These are phyloP conservation scores for Talaromyces sp. DNA, from an alignment of 2,329 filamentous ascomycete species.

Conservation along the genomic window DNA sequence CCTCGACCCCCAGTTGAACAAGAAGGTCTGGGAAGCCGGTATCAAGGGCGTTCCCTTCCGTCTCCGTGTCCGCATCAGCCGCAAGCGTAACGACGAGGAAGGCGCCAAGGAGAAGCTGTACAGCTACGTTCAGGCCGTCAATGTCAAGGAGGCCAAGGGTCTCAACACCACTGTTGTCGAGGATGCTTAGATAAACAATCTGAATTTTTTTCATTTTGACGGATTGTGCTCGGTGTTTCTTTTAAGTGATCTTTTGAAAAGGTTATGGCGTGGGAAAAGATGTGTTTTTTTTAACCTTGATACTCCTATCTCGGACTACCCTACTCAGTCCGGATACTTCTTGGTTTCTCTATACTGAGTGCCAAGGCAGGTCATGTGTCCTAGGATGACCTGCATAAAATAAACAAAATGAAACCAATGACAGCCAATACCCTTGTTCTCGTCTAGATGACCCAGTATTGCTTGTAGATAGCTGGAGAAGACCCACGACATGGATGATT, in stretches of 20 bases:
- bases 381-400: slow-evolving; percentile 1
- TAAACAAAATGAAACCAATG: slow-evolving; percentile 3
- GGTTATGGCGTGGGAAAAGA: background rate
- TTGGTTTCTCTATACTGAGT: background rate
- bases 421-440: background rate
- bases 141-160: slow-evolving; percentile 99
- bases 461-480: no score
- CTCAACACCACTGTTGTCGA: slow-evolving; percentile 86
- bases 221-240: background rate
- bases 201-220: background rate
- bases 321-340: background rate
- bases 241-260: background rate
- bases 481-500: no score
- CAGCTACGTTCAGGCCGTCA: slow-evolving; percentile 99
- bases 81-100: slow-evolving; percentile 99
- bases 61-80: slow-evolving; percentile 95
- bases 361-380: background rate
- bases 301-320: background rate
- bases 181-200: slow-evolving; percentile 35
- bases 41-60: slow-evolving; percentile 99
- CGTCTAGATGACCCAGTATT: background rate
- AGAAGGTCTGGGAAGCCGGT: slow-evolving; percentile 99
- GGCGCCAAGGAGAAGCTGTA: slow-evolving; percentile 99
- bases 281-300: background rate
- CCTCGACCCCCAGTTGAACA: slow-evolving; percentile 97